These are phyloP conservation scores for Xylaria castorea DNA, from an alignment of 495 filamentous ascomycete species.

Conservation along the genomic window DNA sequence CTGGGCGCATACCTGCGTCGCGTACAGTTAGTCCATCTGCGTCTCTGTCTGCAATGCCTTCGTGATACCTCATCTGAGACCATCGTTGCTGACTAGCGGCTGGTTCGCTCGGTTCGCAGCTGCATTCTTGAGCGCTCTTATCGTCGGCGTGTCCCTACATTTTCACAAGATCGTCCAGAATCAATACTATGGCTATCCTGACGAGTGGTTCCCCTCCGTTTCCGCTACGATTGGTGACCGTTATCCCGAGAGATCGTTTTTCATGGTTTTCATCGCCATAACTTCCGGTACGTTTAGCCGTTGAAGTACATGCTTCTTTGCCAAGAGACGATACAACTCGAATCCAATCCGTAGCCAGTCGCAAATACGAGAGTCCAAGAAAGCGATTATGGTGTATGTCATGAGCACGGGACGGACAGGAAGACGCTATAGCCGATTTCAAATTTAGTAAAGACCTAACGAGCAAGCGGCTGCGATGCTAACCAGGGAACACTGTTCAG, in stretches of 20 bases:
- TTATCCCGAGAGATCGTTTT: constrained; percentile 95
- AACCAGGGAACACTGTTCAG: constrained; percentile 44
- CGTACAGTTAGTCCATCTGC: constrained; percentile 67
- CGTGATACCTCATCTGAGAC: neutral
- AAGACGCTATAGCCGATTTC: neutral
- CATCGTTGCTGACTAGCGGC: neutral
- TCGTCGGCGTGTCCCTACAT: constrained; percentile 85
- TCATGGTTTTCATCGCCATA: constrained; percentile 95
- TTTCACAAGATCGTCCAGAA: constrained; percentile 98
- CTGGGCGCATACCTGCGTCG: constrained; percentile 82
- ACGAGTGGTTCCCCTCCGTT: constrained; percentile 99
- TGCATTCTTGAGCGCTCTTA: constrained; percentile 88
- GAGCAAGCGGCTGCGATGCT: constrained; percentile 10
- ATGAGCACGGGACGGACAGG: neutral
- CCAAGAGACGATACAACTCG: neutral
- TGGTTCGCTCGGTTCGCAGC: constrained; percentile 49
- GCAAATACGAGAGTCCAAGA: neutral
- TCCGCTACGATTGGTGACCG: constrained; percentile 98
- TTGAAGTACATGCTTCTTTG: neutral
- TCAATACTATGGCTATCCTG: constrained; percentile 93
- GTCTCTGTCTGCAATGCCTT: neutral
- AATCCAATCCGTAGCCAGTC: neutral
- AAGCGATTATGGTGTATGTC: neutral
- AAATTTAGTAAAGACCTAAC: neutral
- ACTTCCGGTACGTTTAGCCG: constrained; percentile 70